Evolutionary conservation across 2,329 filamentous ascomycete genomes (phyloP).

Genomic region (Xylaria polymorpha): DNA sequence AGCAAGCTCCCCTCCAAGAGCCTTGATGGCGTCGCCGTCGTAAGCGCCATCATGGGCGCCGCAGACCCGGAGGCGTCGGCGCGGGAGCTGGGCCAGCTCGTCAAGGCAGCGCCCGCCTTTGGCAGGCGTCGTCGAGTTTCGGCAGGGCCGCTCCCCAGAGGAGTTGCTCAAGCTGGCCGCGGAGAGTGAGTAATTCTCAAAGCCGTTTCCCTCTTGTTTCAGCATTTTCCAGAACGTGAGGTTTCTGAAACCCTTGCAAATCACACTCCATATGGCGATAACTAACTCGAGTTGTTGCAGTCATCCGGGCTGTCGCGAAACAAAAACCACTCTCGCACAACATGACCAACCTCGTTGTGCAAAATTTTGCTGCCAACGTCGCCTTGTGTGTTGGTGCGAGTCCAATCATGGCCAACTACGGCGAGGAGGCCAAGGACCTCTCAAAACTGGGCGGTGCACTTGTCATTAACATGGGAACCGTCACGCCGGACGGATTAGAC

Average conservation of each 20-base stretch:
- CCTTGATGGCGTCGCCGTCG: slow-evolving; percentile 86
- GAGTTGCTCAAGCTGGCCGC: slow-evolving; percentile 50
- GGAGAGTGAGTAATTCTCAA: slow-evolving; percentile 20
- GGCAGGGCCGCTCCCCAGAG: slow-evolving; percentile 34
- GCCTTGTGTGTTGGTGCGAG: slow-evolving; percentile 85
- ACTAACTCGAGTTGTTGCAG: slow-evolving; percentile 24
- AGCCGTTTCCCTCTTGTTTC: too few relatives aligned
- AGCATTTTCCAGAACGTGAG: too few relatives aligned
- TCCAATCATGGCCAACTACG: slow-evolving; percentile 94
- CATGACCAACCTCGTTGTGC: slow-evolving; percentile 97
- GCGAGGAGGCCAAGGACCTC: slow-evolving; percentile 84
- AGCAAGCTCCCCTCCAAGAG: slow-evolving; percentile 65
- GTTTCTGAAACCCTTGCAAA: too few relatives aligned
- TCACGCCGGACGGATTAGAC: slow-evolving; percentile 77
- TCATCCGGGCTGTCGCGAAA: slow-evolving; percentile 71
- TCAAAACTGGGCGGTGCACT: slow-evolving; percentile 79
- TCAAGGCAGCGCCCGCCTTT: slow-evolving; percentile 58
- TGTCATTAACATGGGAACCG: slow-evolving; percentile 95
- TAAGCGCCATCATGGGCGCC: slow-evolving; percentile 87
- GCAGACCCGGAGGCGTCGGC: slow-evolving; percentile 73
- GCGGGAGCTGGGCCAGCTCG: slow-evolving; percentile 65
- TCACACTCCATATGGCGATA: too few relatives aligned
- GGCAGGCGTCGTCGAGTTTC: slow-evolving; percentile 25
- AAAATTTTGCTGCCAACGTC: slow-evolving; percentile 94
- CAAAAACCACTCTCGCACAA: slow-evolving; percentile 86